Base-by-base conservation (phyloP, 176 grass and related monocot species). In the Oryza punctata region DNA sequence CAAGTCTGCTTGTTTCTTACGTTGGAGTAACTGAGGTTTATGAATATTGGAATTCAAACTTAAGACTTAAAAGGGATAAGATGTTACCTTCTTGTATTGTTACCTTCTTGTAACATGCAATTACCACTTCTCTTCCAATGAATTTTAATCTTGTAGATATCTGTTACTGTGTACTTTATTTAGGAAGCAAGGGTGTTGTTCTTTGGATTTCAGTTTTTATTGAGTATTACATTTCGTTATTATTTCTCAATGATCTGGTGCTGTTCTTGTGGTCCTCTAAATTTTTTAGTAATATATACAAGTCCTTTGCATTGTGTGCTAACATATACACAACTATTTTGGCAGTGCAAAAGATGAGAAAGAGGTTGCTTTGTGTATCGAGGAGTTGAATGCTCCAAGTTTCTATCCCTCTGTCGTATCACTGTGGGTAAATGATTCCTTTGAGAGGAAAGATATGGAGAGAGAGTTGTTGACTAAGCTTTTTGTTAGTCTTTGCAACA, bases 351-450 rank as follows among this genome's bases (percentile, higher is more conserved):
- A 91, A 75, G 96, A 98, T 73, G 91, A 95, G 87, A 75, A 88
- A 73, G 96, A 99, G 76, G 86, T 99, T 82, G 86, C 70, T 35
- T 85, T 94, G 54, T 99, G 97, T 82, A 92, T 99, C 75, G 93
- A 96, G 78, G 97, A 99, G 77, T 77, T 99, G 89, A 96, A 96
- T 78, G 88, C 89, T 82, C 97, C 93, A 41, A 71, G 52, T 85
- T 99, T 91, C 70, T 94, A 96, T 87, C 93, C 88, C 64, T 75
- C 76, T 27, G 78, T 96, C 16, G 90, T 99, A 81, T 96, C 97
- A 54, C 78, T 95, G 32, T 99, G 97, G 97, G 69, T 99, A 83
- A 96, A 84, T 44, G 89, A 99, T 71, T 99, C 97, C 65, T 99
- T 99, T 87, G 97, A 99, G 79, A 90, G 87, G 64, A 96, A 96